These are phyloP conservation scores for Zangia roseola DNA, from an alignment of 768 basidiomycete genomes.

Conservation along the genomic window DNA sequence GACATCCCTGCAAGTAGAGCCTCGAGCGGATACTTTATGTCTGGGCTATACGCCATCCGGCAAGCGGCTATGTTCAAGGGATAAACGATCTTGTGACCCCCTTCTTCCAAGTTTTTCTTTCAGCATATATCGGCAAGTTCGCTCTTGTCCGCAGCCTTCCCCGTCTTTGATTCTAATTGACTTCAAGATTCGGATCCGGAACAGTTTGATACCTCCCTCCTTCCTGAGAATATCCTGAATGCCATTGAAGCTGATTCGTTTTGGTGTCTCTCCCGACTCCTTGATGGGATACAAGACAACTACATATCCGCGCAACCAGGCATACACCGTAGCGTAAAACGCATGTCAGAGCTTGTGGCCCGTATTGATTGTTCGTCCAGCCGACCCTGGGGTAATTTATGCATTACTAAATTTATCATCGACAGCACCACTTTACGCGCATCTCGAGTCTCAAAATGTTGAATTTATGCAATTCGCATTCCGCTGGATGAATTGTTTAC, in stretches of 20 bases:
- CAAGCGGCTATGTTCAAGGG: constrained; percentile 97
- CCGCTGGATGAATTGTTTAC: constrained; percentile 98
- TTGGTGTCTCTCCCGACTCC: constrained; percentile 93
- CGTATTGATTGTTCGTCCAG: constrained; percentile 75
- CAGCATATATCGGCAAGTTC: constrained; percentile 83
- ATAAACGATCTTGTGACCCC: constrained; percentile 98
- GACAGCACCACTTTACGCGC: constrained; percentile 79
- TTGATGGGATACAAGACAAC: constrained; percentile 98
- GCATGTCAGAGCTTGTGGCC: constrained; percentile 92
- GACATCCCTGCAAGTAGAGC: constrained; percentile 51
- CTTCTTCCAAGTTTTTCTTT: constrained; percentile 96
- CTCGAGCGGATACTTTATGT: constrained; percentile 95
- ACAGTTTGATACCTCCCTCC: constrained; percentile 73
- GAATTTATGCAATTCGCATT: constrained; percentile 99
- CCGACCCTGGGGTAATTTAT: background rate
- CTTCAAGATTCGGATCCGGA: constrained; percentile 80
- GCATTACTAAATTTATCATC: background rate
- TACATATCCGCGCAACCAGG: constrained; percentile 97
- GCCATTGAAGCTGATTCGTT: constrained; percentile 97
- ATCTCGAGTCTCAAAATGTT: constrained; percentile 87
- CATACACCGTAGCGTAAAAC: constrained; percentile 87
- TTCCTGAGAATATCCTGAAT: constrained; percentile 67
- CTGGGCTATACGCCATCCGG: constrained; percentile 98
- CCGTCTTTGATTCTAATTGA: constrained; percentile 3
- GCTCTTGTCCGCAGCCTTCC: background rate